Percentiles rank a stretch among this genome's conserved stretches.
Conservation (phyloP, 305 asterid species). For the Solanum hybrid region DNA sequence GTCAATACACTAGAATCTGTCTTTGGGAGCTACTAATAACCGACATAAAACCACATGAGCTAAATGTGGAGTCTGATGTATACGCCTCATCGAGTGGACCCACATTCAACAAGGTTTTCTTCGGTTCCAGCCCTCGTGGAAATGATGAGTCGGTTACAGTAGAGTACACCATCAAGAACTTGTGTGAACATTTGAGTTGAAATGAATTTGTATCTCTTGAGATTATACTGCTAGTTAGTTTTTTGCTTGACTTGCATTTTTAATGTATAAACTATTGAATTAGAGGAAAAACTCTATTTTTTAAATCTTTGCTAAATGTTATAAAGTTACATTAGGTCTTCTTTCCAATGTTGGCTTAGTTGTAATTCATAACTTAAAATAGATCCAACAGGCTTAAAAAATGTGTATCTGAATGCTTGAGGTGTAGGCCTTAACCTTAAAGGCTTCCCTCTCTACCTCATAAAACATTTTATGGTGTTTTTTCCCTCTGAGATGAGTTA, state of each 20-base stretch:
- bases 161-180: not conserved
- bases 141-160: not conserved
- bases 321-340: not conserved
- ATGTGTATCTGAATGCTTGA: not conserved
- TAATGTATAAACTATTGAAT: not conserved
- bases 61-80: not conserved
- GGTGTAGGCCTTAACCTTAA: not conserved
- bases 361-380: not conserved
- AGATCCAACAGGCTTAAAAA: not conserved
- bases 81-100: not conserved
- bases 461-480: not conserved
- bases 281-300: not conserved
- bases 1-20: not conserved
- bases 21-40: not conserved
- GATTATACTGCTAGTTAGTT: not conserved
- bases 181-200: not conserved
- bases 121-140: not conserved
- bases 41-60: not conserved
- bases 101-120: not conserved
- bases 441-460: not conserved
- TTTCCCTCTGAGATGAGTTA: not conserved
- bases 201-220: not conserved
- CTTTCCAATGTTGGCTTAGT: not conserved
- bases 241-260: not conserved
- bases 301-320: not conserved